phyloP scores from a whole-genome alignment of 2,329 filamentous ascomycete species.

The Lasiodiplodia citricola region DNA sequence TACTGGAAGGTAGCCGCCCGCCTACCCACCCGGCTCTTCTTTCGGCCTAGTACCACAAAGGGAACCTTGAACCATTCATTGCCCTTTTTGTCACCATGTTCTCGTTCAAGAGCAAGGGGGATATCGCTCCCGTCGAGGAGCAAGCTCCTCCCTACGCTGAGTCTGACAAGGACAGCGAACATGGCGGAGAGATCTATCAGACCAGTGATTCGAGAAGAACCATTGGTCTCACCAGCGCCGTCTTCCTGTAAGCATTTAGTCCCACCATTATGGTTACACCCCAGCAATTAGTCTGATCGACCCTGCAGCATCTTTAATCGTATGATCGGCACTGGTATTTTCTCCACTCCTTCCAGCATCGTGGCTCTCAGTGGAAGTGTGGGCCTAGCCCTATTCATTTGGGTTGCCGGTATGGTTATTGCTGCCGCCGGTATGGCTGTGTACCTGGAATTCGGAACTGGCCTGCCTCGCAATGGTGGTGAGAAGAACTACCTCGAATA shows the following conservation, averaged over 20 bases:
- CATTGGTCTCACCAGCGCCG: constrained; percentile 25
- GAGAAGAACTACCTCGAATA: constrained; percentile 73
- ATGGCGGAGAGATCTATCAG: constrained; percentile 26
- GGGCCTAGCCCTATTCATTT: constrained; percentile 67
- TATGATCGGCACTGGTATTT: constrained; percentile 71
- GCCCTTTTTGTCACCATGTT: constrained; percentile 23
- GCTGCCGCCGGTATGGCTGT: constrained; percentile 67
- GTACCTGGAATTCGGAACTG: constrained; percentile 70
- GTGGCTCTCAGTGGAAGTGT: constrained; percentile 63
- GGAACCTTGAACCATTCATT: neutral
- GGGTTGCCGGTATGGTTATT: constrained; percentile 67
- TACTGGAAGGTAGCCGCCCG: neutral
- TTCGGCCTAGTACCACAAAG: constrained; percentile 7
- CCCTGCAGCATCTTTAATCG: constrained; percentile 62
- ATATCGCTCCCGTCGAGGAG: constrained; percentile 6
- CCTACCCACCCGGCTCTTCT: neutral
- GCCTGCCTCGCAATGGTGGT: constrained; percentile 67
- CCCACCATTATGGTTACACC: neutral
- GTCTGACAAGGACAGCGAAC: constrained; percentile 19
- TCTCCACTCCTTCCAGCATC: constrained; percentile 66
- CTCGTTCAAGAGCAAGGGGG: constrained; percentile 17
- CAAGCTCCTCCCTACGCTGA: constrained; percentile 6
- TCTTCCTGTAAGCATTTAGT: constrained; percentile 25
- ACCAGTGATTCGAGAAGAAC: constrained; percentile 27
- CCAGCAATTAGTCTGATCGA: constrained; percentile 11